Percentiles rank a stretch among this genome's conserved stretches.
These are phyloP conservation scores for Rhododendron vialii DNA, from an alignment of 148 eudicot genomes.

Conservation along the genomic window DNA sequence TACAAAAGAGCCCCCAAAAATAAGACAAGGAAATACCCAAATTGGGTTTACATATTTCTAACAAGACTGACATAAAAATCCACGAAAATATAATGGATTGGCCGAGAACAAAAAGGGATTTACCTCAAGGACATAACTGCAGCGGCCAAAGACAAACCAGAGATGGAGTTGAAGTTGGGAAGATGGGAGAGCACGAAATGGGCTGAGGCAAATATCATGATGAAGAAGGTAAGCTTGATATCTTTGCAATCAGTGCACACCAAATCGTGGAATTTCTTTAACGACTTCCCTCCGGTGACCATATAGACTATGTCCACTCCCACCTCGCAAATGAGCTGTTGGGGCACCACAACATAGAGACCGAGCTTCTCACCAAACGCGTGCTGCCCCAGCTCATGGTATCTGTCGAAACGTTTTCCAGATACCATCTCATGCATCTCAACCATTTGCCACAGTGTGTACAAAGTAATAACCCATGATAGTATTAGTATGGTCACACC, in stretches of 20 bases:
- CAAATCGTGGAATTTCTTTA: slow-evolving; percentile 21
- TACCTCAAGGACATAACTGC: slow-evolving; percentile 40
- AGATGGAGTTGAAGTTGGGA: slow-evolving; percentile 29
- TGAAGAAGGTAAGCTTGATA: slow-evolving; percentile 29
- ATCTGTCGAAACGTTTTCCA: slow-evolving; percentile 33
- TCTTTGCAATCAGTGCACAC: slow-evolving; percentile 18
- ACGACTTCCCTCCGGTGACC: slow-evolving; percentile 30
- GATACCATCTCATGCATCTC: slow-evolving; percentile 36
- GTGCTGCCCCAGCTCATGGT: slow-evolving; percentile 34
- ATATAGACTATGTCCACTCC: slow-evolving; percentile 28
- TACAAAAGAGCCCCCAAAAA: too few relatives aligned
- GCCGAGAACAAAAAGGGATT: background rate
- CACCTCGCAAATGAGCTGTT: slow-evolving; percentile 26
- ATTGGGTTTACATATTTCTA: too few relatives aligned
- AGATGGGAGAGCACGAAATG: slow-evolving; percentile 36
- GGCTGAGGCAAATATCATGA: slow-evolving; percentile 32
- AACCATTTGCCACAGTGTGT: slow-evolving; percentile 38
- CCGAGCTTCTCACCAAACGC: slow-evolving; percentile 34
- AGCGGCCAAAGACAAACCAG: slow-evolving; percentile 30
- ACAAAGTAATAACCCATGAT: slow-evolving; percentile 30
- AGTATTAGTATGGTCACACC: slow-evolving; percentile 22
- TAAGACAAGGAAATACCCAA: too few relatives aligned
- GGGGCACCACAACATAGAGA: slow-evolving; percentile 30
- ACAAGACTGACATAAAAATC: too few relatives aligned
- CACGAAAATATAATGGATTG: background rate